Evolutionary conservation across 2,329 filamentous ascomycete species (phyloP), one percentile per base, ranked within the genome.

Genomic region (Cordyceps farinosa): DNA sequence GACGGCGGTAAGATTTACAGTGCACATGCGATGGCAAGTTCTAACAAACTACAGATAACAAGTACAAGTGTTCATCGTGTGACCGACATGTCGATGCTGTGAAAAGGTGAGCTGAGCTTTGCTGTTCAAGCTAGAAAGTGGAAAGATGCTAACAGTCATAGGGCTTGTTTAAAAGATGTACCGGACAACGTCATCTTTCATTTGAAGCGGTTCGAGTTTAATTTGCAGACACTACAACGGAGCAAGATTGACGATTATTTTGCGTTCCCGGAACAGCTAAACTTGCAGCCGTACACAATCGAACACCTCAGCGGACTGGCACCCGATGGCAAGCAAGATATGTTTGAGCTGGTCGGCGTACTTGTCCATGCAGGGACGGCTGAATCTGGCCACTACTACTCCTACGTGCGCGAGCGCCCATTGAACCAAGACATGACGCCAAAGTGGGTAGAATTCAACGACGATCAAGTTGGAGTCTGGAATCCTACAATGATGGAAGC

Each of bases 191-290:
- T 99, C 45, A 98, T 98, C 64, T 96, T 98, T 72, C 95, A 98
- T 72, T 79, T 99, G 60, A 99, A 95, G 75, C 83, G 91, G 48
- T 95, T 95, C 70, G 89, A 92, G 65, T 95, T 91, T 73, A 91
- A 94, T 68, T 76, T 93, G 58, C 83, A 85, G 59, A 90, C 89
- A 2, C 84, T 96, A 73, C 85, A 89, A 76, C 84, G 93, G 69
- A 92, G 85, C 77, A 99, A 99, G 78, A 95, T 98, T 76, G 97
- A 99, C 73, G 95, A 98, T 72, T 85, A 91, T 67, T 99, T 99
- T 72, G 85, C 90, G 5, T 99, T 99, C 67, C 94, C 96, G 0
- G 79, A 83, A 13, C 84, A 81, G 55, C 90, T 99, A 64, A 89
- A 99, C 72, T 91, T 99, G 86, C 86, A 87, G 7, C 91, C 89